Evolutionary conservation across 345 rosid genomes (phyloP).

Genomic region (Rhizophora mangle): DNA sequence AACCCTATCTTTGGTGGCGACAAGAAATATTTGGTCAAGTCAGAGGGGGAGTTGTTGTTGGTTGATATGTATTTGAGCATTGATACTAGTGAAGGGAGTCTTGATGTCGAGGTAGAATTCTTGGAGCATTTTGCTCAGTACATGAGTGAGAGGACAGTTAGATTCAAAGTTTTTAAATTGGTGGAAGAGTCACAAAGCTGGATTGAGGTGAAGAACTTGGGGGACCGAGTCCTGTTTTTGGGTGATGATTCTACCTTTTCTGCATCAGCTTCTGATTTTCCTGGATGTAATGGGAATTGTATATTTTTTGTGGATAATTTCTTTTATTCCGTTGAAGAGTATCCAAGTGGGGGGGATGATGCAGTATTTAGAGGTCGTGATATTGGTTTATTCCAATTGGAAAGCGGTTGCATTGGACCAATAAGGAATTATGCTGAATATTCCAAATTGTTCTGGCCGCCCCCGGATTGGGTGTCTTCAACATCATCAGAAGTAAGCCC

Average conservation of each 20-base stretch:
- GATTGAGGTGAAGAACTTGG: slow-evolving; percentile 50
- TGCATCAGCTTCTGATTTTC: slow-evolving; percentile 47
- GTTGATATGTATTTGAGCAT: slow-evolving; percentile 77
- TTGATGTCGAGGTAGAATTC: slow-evolving; percentile 26
- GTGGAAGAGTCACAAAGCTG: slow-evolving; percentile 43
- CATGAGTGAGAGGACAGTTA: slow-evolving; percentile 71
- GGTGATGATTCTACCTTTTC: slow-evolving; percentile 85
- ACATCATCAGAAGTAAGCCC: slow-evolving; percentile 46
- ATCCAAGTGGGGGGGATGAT: slow-evolving; percentile 15
- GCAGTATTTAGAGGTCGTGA: slow-evolving; percentile 32
- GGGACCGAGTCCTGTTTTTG: slow-evolving; percentile 62
- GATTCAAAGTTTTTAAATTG: slow-evolving; percentile 64
- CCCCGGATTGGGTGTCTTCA: slow-evolving; percentile 63
- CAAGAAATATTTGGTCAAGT: slow-evolving; percentile 83
- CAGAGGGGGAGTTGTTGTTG: slow-evolving; percentile 62
- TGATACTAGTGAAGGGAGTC: slow-evolving; percentile 44
- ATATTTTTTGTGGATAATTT: slow-evolving; percentile 60
- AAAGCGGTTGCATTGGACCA: slow-evolving; percentile 44
- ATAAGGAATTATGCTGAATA: slow-evolving; percentile 44
- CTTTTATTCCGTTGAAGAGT: slow-evolving; percentile 38
- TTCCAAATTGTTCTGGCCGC: slow-evolving; percentile 82
- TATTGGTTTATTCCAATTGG: slow-evolving; percentile 67
- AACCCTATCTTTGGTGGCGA: slow-evolving; percentile 74
- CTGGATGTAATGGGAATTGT: slow-evolving; percentile 48
- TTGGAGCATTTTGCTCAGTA: slow-evolving; percentile 34